Percentiles rank a stretch among this genome's conserved stretches.
Conservation (phyloP, 2,329 filamentous ascomycete genomes). For the Colletotrichum melonis region DNA sequence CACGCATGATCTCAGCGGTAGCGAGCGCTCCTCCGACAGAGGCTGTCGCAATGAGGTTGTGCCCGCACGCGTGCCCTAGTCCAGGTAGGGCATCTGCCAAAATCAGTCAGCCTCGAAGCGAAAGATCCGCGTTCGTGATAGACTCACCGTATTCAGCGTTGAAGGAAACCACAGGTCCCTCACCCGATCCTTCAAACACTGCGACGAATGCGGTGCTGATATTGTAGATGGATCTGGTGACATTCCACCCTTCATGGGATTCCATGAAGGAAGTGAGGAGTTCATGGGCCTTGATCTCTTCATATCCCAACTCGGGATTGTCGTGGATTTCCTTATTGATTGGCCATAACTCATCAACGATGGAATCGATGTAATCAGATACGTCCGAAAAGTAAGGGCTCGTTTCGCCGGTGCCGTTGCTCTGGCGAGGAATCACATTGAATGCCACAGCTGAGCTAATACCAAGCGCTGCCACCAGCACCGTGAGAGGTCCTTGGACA, state of each 20-base stretch:
- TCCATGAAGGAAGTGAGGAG: slow-evolving; percentile 51
- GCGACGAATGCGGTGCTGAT: slow-evolving; percentile 58
- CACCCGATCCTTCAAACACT: slow-evolving; percentile 49
- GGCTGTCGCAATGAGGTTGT: slow-evolving; percentile 58
- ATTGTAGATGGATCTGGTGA: slow-evolving; percentile 52
- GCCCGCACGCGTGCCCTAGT: slow-evolving; percentile 50
- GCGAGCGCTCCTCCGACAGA: slow-evolving; percentile 60
- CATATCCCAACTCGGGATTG: slow-evolving; percentile 55
- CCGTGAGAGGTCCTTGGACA: not conserved
- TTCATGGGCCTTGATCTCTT: slow-evolving; percentile 55
- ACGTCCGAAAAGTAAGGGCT: slow-evolving; percentile 31
- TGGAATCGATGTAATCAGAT: slow-evolving; percentile 35
- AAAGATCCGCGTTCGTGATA: not conserved
- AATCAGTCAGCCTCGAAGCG: slow-evolving; percentile 24
- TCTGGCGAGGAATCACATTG: slow-evolving; percentile 9
- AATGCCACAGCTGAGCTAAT: slow-evolving; percentile 5
- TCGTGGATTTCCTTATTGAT: slow-evolving; percentile 57
- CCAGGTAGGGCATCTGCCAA: slow-evolving; percentile 47
- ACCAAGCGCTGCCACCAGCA: slow-evolving; percentile 4
- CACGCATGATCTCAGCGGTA: slow-evolving; percentile 55
- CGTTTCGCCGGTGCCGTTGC: not conserved
- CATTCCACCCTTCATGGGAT: slow-evolving; percentile 49
- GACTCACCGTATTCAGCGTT: slow-evolving; percentile 51
- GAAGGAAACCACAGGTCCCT: slow-evolving; percentile 53
- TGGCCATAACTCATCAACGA: slow-evolving; percentile 43